These are phyloP conservation scores for Daldinia sp. DNA, from an alignment of 2,329 filamentous ascomycete genomes.

Conservation along the genomic window DNA sequence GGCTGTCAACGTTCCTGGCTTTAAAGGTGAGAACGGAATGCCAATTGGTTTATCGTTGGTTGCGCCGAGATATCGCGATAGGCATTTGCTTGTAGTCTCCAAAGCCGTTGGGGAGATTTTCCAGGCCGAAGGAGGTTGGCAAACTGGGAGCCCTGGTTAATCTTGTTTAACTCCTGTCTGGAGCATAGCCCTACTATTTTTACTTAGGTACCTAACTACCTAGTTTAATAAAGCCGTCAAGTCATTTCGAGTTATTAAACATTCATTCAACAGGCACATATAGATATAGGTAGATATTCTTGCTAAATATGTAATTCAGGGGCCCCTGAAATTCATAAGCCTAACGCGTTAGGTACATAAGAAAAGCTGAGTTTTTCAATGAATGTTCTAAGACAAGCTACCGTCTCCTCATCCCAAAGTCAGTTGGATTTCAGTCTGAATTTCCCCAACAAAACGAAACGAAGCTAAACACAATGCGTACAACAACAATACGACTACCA, in stretches of 20 bases:
- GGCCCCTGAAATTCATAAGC: not conserved
- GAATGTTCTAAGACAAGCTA: not conserved
- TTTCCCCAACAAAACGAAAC: not conserved
- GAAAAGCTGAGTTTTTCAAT: not conserved
- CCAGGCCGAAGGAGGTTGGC: conserved; percentile 50
- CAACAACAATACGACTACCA: conserved; percentile 7
- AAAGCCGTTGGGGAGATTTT: conserved; percentile 57
- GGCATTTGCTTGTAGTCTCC: conserved; percentile 56
- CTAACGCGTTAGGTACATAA: not conserved
- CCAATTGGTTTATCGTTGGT: conserved; percentile 70
- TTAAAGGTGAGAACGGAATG: conserved; percentile 66
- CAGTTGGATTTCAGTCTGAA: not conserved
- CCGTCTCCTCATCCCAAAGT: too few relatives aligned
- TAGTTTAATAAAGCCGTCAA: not conserved
- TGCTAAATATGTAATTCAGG: not conserved
- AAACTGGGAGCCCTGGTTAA: not conserved
- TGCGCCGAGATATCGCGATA: conserved; percentile 59
- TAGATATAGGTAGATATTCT: too few relatives aligned
- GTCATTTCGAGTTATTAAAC: too few relatives aligned
- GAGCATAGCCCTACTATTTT: too few relatives aligned
- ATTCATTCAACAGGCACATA: too few relatives aligned
- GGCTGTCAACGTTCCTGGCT: conserved; percentile 73
- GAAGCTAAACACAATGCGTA: not conserved
- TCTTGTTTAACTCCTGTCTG: not conserved
- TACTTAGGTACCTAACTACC: too few relatives aligned